These are phyloP conservation scores for Fistulifera pelliculosa DNA, from an alignment of 108 stramenopile genomes.

Conservation along the genomic window DNA sequence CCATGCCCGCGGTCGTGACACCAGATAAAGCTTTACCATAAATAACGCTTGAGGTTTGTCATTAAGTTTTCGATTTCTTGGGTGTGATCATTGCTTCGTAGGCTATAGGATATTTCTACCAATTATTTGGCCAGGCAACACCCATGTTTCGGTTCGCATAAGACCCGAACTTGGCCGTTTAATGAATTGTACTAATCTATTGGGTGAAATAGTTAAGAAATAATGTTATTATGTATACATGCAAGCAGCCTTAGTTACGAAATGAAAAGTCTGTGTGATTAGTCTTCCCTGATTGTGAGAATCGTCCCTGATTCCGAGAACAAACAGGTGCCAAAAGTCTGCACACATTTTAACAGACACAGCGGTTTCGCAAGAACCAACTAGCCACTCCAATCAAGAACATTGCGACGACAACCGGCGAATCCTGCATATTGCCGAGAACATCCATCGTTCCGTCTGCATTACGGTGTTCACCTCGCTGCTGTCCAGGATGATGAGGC, in stretches of 20 bases:
- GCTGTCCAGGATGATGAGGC: conserved; percentile 18
- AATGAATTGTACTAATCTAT: too few species aligned
- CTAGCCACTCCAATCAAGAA: conserved; percentile 68
- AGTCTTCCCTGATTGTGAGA: background rate
- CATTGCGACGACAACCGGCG: conserved; percentile 71
- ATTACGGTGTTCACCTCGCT: conserved; percentile 13
- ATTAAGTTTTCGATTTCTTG: background rate
- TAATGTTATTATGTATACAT: too few species aligned
- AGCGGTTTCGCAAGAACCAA: conserved; percentile 74
- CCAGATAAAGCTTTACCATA: too few species aligned
- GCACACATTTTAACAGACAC: conserved; percentile 44
- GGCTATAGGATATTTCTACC: background rate
- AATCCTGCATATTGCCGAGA: conserved; percentile 63
- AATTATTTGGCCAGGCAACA: background rate
- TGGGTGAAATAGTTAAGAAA: too few species aligned
- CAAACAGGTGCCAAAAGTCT: background rate
- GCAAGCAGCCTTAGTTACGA: too few species aligned
- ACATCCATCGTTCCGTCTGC: conserved; percentile 58
- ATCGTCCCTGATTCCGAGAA: conserved; percentile 1
- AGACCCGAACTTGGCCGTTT: too few species aligned
- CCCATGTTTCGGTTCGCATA: background rate
- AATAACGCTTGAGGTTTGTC: background rate
- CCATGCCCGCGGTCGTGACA: background rate
- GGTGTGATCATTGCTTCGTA: background rate
- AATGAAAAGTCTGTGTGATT: background rate